Conservation (phyloP, 1,139 yeast genomes). For the Hanseniaspora sp. region DNA sequence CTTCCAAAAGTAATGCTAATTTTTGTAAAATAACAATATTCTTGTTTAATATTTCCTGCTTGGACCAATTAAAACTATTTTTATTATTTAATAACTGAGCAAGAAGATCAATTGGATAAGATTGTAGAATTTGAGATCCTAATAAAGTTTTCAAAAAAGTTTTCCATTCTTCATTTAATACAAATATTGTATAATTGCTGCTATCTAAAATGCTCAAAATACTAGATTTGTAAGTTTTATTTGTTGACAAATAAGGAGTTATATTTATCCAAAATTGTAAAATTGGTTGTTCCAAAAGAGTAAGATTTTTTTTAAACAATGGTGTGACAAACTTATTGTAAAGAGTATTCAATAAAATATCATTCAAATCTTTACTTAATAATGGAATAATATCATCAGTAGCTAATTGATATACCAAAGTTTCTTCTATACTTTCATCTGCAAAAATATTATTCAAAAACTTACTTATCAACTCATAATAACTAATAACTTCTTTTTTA, state of each 20-base stretch:
- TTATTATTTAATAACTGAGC: constrained; percentile 2
- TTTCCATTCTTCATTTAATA: not conserved
- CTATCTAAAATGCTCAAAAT: not conserved
- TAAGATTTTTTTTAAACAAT: not conserved
- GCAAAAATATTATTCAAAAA: not conserved
- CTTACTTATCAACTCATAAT: constrained; percentile 3
- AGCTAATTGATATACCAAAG: not conserved
- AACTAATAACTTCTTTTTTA: not conserved
- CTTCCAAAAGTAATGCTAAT: not conserved
- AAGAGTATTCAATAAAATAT: not conserved
- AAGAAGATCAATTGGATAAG: not conserved
- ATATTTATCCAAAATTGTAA: not conserved
- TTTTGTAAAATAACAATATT: constrained; percentile 2
- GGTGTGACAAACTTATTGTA: not conserved
- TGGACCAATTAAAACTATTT: constrained; percentile 12
- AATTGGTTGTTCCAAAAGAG: not conserved
- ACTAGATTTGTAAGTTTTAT: constrained; percentile 1
- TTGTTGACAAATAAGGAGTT: not conserved
- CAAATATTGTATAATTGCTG: not conserved
- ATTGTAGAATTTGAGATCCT: not conserved
- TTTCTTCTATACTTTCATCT: not conserved
- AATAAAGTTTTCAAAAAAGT: not conserved
- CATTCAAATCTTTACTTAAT: constrained; percentile 6
- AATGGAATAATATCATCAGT: not conserved
- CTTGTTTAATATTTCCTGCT: constrained; percentile 5